Evolutionary conservation across 2,329 filamentous ascomycete genomes (phyloP).

Genomic region (Fusarium sp.): DNA sequence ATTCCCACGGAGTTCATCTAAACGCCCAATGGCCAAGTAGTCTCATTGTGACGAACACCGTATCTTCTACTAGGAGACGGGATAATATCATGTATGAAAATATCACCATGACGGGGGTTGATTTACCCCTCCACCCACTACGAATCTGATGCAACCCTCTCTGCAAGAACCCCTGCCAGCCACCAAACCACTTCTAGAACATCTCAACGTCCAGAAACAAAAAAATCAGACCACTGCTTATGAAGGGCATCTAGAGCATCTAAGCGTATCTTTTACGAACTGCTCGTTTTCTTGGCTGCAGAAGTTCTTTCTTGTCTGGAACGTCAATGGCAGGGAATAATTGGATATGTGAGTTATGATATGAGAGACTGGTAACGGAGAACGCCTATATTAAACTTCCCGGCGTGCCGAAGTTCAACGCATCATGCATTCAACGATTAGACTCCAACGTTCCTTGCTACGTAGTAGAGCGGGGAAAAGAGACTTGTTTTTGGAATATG

Average conservation of each 20-base stretch:
- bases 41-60: neutral
- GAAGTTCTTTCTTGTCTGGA: neutral
- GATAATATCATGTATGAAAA: neutral
- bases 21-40: neutral
- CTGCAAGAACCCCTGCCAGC: constrained; percentile 13
- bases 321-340: neutral
- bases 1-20: neutral
- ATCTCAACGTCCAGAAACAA: neutral
- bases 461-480: constrained; percentile 1
- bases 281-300: neutral
- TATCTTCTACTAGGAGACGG: neutral
- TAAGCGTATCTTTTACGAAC: neutral
- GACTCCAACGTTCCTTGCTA: neutral
- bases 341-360: neutral
- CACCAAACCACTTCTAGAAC: constrained; percentile 34
- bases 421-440: constrained; percentile 12
- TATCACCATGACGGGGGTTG: neutral
- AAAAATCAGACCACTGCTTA: constrained; percentile 20
- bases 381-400: neutral
- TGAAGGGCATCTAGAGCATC: constrained; percentile 3
- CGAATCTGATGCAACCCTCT: constrained; percentile 13
- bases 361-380: neutral
- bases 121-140: constrained; percentile 23
- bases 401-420: neutral
- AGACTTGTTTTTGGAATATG: constrained; percentile 16